These are phyloP conservation scores for Chalaropsis thielavioides DNA, from an alignment of 2,329 filamentous ascomycete genomes.

Conservation along the genomic window DNA sequence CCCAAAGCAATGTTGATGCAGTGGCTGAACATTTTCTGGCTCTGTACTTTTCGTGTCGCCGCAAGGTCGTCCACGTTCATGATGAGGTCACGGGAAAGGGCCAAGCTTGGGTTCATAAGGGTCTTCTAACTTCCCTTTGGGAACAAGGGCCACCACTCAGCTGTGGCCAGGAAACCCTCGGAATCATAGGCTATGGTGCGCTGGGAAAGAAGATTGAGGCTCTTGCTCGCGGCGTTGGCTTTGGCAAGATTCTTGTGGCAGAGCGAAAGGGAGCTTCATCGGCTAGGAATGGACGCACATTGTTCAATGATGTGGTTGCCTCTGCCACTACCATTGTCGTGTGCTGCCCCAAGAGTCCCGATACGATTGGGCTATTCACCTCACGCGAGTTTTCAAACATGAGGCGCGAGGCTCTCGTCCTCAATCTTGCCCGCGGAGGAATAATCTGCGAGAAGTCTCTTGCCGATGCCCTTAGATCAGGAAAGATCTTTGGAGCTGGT, in stretches of 20 bases:
- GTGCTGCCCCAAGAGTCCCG: conserved; percentile 20
- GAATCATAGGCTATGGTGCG: conserved; percentile 22
- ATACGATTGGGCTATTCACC: conserved; percentile 20
- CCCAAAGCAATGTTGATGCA: conserved; percentile 14
- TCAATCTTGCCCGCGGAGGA: conserved; percentile 25
- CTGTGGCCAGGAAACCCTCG: conserved; percentile 22
- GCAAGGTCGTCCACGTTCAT: conserved; percentile 9
- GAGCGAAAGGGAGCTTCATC: conserved; percentile 19
- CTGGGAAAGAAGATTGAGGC: conserved; percentile 21
- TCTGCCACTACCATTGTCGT: conserved; percentile 21
- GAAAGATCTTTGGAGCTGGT: conserved; percentile 25
- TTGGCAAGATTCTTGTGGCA: conserved; percentile 20
- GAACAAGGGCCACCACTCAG: conserved; percentile 20
- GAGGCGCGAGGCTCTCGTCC: conserved; percentile 21
- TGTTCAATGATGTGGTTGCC: conserved; percentile 20
- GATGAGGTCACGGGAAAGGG: not conserved
- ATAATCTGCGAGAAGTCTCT: conserved; percentile 27
- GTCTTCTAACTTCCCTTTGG: conserved; percentile 9
- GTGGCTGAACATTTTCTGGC: conserved; percentile 14
- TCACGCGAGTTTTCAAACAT: conserved; percentile 19
- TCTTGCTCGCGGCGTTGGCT: conserved; percentile 20
- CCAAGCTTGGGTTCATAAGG: conserved; percentile 5
- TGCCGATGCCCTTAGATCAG: conserved; percentile 23
- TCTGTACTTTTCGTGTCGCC: conserved; percentile 14
- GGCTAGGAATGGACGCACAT: conserved; percentile 13